Evolutionary conservation across 2,329 filamentous ascomycete species (phyloP), one percentile per base, ranked within the genome.

Genomic region (Ascochyta clinopodiicola): DNA sequence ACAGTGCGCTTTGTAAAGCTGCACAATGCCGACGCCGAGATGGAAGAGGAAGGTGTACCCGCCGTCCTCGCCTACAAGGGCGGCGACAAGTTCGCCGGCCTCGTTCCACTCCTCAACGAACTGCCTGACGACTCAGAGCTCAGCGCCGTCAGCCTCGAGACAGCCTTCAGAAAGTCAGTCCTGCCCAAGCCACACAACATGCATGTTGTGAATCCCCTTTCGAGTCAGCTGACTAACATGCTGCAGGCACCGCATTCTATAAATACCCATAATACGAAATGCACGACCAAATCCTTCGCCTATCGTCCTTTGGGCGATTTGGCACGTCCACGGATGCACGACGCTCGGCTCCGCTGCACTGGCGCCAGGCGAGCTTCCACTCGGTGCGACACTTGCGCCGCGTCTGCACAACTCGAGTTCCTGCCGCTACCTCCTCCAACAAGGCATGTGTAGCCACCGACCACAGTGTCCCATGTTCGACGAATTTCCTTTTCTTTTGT

Each of bases 1-100:
- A 84, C 86, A 9, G 85, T 90, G 31, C 91, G 91, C 70, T 98
- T 99, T 72, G 85, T 98, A 78, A 96, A 94, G 78, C 85, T 98
- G 43, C 88, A 96, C 76, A 91, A 92, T 73, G 88, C 90, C 59
- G 93, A 96, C 55, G 96, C 96, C 34, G 93, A 98, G 74, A 96
- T 98, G 81, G 92, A 97, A 73, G 86, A 90, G 55, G 90, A 92
- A 29, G 88, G 89, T 40, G 90, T 96, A 2, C 95, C 95, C 0
- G 92, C 95, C 4, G 81, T 98, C 34, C 81, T 98, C 44, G 94
- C 91, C 10, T 99, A 99, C 80, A 88, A 88, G 55, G 91, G 88
- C 68, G 93, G 92, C 48, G 93, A 98, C 62, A 87, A 97, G 62
- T 92, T 98, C 67, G 91, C 91, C 61, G 96, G 93, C 68, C 81